Conservation (phyloP, 2,329 filamentous ascomycete species). For the Aspergillus transmontanensis region DNA sequence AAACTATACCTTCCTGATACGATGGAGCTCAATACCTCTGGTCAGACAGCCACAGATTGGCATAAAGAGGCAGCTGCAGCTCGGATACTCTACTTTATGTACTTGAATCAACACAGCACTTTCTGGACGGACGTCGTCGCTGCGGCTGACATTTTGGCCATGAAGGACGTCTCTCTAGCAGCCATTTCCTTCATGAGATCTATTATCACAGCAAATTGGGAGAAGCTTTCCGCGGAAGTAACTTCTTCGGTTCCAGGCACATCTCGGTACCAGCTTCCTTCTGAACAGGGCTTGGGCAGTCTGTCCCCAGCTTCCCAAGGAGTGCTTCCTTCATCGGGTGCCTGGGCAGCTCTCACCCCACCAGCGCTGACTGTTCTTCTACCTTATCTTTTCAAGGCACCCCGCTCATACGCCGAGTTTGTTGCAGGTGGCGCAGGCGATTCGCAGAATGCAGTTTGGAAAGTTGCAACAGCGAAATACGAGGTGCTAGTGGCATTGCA, state of each 20-base stretch:
- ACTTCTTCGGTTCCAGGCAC: slow-evolving; percentile 22
- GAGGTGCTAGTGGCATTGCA: slow-evolving; percentile 57
- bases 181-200: slow-evolving; percentile 56
- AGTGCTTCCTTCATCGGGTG: slow-evolving; percentile 46
- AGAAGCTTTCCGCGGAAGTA: slow-evolving; percentile 37
- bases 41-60: slow-evolving; percentile 41
- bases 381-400: slow-evolving; percentile 60
- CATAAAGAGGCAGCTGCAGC: slow-evolving; percentile 55
- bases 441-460: slow-evolving; percentile 59
- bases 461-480: slow-evolving; percentile 60
- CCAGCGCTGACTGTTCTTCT: slow-evolving; percentile 54
- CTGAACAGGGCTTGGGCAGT: slow-evolving; percentile 41
- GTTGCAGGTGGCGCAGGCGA: slow-evolving; percentile 60
- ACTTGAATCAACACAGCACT: slow-evolving; percentile 52
- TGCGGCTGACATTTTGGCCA: slow-evolving; percentile 59
- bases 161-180: slow-evolving; percentile 59
- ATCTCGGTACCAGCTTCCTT: slow-evolving; percentile 42
- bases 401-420: slow-evolving; percentile 60
- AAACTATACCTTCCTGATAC: slow-evolving; percentile 27
- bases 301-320: slow-evolving; percentile 39
- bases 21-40: slow-evolving; percentile 35
- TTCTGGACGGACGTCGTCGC: slow-evolving; percentile 57
- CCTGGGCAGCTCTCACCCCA: slow-evolving; percentile 56
- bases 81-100: slow-evolving; percentile 58
- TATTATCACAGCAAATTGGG: slow-evolving; percentile 59